Conservation (phyloP, 352 stramenopile genomes). For the Pilasporangium apinafurcum region DNA sequence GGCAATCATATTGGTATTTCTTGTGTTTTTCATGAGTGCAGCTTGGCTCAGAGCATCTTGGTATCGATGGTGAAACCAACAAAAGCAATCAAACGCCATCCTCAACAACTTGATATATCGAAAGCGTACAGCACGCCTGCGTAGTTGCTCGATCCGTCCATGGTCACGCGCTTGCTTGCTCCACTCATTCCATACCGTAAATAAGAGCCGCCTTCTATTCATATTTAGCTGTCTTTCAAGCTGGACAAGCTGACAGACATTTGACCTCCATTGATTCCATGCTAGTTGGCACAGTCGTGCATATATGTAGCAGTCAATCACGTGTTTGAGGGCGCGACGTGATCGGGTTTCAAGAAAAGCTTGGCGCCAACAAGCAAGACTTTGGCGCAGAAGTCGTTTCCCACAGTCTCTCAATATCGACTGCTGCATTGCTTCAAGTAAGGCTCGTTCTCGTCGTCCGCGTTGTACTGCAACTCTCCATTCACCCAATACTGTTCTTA, state of each 20-base stretch:
- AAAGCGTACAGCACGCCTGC: slow-evolving; percentile 7
- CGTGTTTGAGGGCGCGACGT: not conserved
- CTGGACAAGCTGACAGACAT: not conserved
- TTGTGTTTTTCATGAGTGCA: not conserved
- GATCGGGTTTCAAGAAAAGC: not conserved
- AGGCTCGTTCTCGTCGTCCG: not conserved
- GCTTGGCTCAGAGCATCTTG: not conserved
- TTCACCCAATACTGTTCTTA: not conserved
- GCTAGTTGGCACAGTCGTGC: not conserved
- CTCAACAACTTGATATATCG: slow-evolving; percentile 1
- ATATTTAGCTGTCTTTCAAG: not conserved
- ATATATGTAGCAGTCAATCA: not conserved
- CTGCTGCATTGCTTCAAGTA: not conserved
- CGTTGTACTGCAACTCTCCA: not conserved
- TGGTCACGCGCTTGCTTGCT: too few relatives aligned
- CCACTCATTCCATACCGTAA: not conserved
- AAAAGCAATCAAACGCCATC: not conserved
- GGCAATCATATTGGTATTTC: not conserved
- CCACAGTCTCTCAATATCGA: not conserved
- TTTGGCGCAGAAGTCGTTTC: slow-evolving; percentile 1
- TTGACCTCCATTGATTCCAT: slow-evolving; percentile 3
- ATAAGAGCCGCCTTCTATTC: not conserved
- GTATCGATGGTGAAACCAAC: not conserved
- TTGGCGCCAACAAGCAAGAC: slow-evolving; percentile 1
- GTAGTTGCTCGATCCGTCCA: slow-evolving; percentile 6